phyloP scores from a whole-genome alignment of 2,329 filamentous ascomycete species.

The Bisporella sp. region DNA sequence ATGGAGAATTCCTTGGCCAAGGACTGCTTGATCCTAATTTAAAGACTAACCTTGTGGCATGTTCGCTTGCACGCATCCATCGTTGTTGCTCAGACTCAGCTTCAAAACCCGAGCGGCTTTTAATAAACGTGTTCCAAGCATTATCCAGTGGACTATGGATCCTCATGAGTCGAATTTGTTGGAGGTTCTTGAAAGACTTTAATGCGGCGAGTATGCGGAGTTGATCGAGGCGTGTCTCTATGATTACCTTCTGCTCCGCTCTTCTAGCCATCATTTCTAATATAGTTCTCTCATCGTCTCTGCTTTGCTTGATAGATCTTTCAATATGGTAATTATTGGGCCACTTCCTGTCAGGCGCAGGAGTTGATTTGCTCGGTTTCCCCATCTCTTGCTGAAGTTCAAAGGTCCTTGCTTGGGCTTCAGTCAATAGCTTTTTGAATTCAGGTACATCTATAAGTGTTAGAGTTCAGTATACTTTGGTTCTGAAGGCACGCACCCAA shows the following conservation, averaged over 20 bases:
- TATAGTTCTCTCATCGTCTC: conserved; percentile 12
- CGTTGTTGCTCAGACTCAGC: conserved; percentile 42
- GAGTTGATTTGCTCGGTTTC: no score
- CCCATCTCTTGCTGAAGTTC: background rate
- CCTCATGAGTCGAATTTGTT: conserved; percentile 58
- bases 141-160: conserved; percentile 53
- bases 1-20: no score
- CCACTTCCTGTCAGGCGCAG: conserved; percentile 2
- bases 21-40: no score
- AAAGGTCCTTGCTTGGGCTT: conserved; percentile 1
- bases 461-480: background rate
- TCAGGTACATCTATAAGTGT: background rate
- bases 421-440: conserved; percentile 3
- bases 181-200: conserved; percentile 48
- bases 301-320: conserved; percentile 4
- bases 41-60: conserved; percentile 35
- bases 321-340: conserved; percentile 9
- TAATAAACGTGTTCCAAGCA: conserved; percentile 43
- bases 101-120: conserved; percentile 35
- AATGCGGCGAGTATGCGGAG: conserved; percentile 17
- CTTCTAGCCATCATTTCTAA: conserved; percentile 14
- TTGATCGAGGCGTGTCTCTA: conserved; percentile 14
- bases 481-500: conserved; percentile 32
- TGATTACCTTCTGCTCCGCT: conserved; percentile 18
- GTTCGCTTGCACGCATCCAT: conserved; percentile 57